These are phyloP conservation scores for Exsudoporus floridanus DNA, from an alignment of 1,284 basidiomycete species.

Conservation along the genomic window DNA sequence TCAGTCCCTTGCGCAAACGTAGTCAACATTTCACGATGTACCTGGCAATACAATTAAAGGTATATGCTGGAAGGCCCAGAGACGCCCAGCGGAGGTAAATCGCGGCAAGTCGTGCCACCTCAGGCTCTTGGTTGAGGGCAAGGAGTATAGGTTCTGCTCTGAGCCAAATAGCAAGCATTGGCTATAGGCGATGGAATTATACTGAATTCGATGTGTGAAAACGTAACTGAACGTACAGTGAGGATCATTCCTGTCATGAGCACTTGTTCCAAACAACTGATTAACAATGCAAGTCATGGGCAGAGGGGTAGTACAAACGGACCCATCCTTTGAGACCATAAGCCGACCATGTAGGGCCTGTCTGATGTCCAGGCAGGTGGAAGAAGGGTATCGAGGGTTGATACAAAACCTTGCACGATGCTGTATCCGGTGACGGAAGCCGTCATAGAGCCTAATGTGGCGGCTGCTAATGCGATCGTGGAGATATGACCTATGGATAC, in stretches of 20 bases:
- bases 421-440: conserved; percentile 71
- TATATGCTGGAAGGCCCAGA: conserved; percentile 87
- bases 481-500: conserved; percentile 85
- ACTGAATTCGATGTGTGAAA: neutral
- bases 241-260: conserved; percentile 64
- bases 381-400: conserved; percentile 86
- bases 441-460: conserved; percentile 84
- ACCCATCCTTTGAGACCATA: conserved; percentile 91
- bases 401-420: conserved; percentile 80
- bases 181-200: conserved; percentile 41
- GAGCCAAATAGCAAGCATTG: conserved; percentile 73
- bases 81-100: conserved; percentile 78
- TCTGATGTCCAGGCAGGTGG: conserved; percentile 90
- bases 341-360: conserved; percentile 81
- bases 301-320: conserved; percentile 21
- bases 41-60: conserved; percentile 73
- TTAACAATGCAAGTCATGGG: conserved; percentile 3
- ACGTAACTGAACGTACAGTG: conserved; percentile 45
- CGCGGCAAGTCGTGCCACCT: conserved; percentile 79
- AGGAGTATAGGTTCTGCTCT: conserved; percentile 82
- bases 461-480: conserved; percentile 79
- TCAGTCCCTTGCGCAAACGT: conserved; percentile 5
- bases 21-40: conserved; percentile 29
- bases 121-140: conserved; percentile 81
- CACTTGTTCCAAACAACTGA: conserved; percentile 45